phyloP scores from a whole-genome alignment of 495 filamentous ascomycete genomes.

The Xanthoparmelia taractica region DNA sequence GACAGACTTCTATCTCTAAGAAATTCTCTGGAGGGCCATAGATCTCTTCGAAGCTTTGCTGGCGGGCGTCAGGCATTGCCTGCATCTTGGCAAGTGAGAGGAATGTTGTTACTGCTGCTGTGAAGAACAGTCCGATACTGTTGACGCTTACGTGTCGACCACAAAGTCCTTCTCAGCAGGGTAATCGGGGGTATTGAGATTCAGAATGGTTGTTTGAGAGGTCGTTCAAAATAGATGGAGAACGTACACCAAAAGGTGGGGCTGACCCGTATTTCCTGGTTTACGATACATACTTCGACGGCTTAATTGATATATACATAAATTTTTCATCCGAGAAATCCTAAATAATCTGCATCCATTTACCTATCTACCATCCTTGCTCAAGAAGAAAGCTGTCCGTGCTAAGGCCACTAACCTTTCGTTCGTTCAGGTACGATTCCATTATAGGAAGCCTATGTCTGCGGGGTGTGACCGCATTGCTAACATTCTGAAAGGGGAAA shows the following conservation, averaged over 20 bases:
- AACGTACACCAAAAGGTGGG: not conserved
- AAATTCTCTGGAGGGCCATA: constrained; percentile 99
- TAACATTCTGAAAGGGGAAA: not conserved
- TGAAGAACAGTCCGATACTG: not conserved
- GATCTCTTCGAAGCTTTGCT: constrained; percentile 97
- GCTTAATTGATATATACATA: not conserved
- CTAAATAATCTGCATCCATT: not conserved
- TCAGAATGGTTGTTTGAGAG: not conserved
- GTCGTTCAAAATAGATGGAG: not conserved
- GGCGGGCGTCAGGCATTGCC: constrained; percentile 73
- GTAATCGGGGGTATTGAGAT: not conserved
- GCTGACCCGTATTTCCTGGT: not conserved
- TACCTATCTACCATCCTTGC: not conserved
- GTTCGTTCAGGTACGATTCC: not conserved
- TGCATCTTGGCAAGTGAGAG: constrained; percentile 49
- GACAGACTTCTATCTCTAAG: constrained; percentile 84
- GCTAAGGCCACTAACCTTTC: not conserved
- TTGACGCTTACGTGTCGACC: not conserved
- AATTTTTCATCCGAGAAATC: not conserved
- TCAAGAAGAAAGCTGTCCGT: not conserved
- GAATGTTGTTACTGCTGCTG: not conserved
- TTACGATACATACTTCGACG: not conserved
- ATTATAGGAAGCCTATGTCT: not conserved
- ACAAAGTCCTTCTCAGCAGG: not conserved
- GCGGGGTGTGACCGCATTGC: not conserved